A percentile compares a stretch with the other conserved stretches of the same genome.
Evolutionary conservation across 179 eudicot species (phyloP).

Genomic region (Drosera spatulata): DNA sequence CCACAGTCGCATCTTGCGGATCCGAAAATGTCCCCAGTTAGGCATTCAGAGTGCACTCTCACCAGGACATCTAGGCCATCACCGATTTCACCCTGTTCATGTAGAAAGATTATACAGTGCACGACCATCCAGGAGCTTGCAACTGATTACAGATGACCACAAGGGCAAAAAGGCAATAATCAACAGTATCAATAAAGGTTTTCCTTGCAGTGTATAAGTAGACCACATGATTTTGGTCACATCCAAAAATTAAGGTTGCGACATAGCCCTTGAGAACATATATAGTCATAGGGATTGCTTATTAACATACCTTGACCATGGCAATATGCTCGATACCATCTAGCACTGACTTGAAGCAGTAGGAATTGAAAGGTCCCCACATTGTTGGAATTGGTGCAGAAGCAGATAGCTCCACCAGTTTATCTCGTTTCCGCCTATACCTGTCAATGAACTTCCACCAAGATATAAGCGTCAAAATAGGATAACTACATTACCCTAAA

Average conservation of each 20-base stretch:
- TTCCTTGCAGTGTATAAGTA: too few relatives aligned
- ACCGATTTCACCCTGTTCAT: conserved; percentile 49
- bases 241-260: neutral
- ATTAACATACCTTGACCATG: conserved; percentile 45
- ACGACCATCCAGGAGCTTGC: too few relatives aligned
- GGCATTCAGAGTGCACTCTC: conserved; percentile 63
- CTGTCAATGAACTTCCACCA: conserved; percentile 15
- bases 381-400: conserved; percentile 52
- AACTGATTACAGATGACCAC: too few relatives aligned
- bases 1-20: conserved; percentile 69
- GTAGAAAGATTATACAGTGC: too few relatives aligned
- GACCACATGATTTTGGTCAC: neutral
- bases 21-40: conserved; percentile 59
- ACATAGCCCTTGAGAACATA: conserved; percentile 1
- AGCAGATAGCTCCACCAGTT: conserved; percentile 34
- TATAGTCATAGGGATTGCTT: too few relatives aligned
- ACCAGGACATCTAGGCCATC: conserved; percentile 57
- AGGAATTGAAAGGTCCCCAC: conserved; percentile 58
- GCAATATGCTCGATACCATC: conserved; percentile 72
- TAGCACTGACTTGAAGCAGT: conserved; percentile 40
- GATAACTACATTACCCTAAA: neutral
- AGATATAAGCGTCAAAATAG: conserved; percentile 1
- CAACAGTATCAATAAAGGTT: too few relatives aligned
- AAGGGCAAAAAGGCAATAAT: too few relatives aligned
- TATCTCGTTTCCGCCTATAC: conserved; percentile 41